A percentile compares a stretch with the other conserved stretches of the same genome.
Evolutionary conservation across 2,329 filamentous ascomycete genomes (phyloP).

Genomic region (Penicillium sp.): DNA sequence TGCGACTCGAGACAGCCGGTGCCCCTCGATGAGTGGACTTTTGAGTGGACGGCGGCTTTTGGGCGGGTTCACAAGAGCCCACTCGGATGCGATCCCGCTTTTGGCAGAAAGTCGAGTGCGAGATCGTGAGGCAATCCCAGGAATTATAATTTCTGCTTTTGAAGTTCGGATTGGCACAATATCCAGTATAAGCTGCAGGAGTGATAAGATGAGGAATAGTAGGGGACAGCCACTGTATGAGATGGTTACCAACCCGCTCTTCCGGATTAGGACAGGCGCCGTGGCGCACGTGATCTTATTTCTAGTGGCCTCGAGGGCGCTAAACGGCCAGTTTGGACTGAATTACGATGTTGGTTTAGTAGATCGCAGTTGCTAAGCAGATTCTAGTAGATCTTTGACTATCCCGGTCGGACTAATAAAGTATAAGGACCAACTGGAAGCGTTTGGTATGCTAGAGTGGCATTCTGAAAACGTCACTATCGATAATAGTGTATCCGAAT

Average conservation of each 20-base stretch:
- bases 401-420: neutral
- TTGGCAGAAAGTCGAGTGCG: conserved; percentile 31
- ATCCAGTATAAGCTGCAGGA: neutral
- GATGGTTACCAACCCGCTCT: conserved; percentile 16
- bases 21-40: conserved; percentile 55
- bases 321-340: no score
- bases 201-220: conserved; percentile 6
- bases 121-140: no score
- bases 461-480: conserved; percentile 21
- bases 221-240: conserved; percentile 17
- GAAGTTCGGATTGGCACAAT: neutral
- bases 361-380: neutral
- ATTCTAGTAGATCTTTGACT: neutral
- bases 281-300: conserved; percentile 22
- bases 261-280: conserved; percentile 22
- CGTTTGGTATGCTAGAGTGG: neutral
- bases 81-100: conserved; percentile 42
- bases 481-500: conserved; percentile 8
- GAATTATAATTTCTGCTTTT: no score
- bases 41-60: conserved; percentile 34
- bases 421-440: neutral
- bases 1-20: conserved; percentile 41
- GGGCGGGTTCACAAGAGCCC: conserved; percentile 34
- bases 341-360: no score
- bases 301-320: neutral